Evolutionary conservation across 108 stramenopile genomes (phyloP).

Genomic region (Epithemia pelagica): DNA sequence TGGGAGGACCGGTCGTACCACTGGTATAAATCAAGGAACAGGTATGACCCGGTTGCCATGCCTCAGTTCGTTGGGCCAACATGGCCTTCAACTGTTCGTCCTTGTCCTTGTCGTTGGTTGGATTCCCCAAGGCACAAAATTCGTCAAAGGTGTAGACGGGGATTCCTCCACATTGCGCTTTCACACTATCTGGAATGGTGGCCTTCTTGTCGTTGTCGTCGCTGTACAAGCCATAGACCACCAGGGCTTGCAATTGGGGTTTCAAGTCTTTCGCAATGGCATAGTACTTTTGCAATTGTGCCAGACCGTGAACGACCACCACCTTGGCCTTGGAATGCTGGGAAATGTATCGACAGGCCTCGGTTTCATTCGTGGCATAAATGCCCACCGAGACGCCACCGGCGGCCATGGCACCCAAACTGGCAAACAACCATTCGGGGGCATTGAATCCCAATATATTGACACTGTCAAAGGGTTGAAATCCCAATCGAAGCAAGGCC

Average conservation of each 20-base stretch:
- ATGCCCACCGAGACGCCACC: conserved; percentile 46
- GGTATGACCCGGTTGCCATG: conserved; percentile 12
- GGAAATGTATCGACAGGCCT: conserved; percentile 60
- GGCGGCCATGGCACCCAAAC: conserved; percentile 55
- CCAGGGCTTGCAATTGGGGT: conserved; percentile 55
- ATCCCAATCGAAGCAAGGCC: conserved; percentile 48
- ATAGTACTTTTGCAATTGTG: conserved; percentile 58
- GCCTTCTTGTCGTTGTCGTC: conserved; percentile 2
- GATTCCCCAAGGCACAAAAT: conserved; percentile 28
- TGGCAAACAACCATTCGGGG: conserved; percentile 48
- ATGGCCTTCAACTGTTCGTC: conserved; percentile 8
- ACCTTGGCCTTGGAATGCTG: conserved; percentile 63
- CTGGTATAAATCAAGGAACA: conserved; percentile 64
- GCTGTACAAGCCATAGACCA: conserved; percentile 42
- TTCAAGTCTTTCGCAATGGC: conserved; percentile 25
- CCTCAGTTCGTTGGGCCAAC: conserved; percentile 20
- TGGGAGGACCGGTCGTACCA: conserved; percentile 79
- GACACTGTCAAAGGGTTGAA: conserved; percentile 46
- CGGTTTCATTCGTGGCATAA: conserved; percentile 58
- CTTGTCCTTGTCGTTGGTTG: not conserved
- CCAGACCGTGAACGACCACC: conserved; percentile 44
- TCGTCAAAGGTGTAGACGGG: conserved; percentile 26
- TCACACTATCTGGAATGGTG: conserved; percentile 6
- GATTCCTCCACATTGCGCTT: conserved; percentile 11
- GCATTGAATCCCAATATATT: conserved; percentile 76